Evolutionary conservation across 2,329 filamentous ascomycete genomes (phyloP), one percentile per base, ranked within the genome.

Genomic region (Penicillium hordei): DNA sequence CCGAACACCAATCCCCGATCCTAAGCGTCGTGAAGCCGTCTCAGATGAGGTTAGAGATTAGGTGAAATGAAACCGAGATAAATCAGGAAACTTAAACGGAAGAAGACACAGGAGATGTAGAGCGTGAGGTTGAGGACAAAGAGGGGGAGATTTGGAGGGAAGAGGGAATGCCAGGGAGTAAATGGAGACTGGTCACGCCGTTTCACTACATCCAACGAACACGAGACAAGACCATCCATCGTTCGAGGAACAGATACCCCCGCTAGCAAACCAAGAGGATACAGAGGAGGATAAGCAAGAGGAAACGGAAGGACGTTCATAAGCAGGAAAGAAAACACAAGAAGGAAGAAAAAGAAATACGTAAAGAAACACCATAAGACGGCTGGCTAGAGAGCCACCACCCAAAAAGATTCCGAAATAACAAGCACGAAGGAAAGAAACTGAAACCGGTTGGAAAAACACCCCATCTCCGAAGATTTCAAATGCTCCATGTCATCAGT

Each of bases 381-480:
- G 68, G 64, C 36, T 57, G 57, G 49, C 48, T 44, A 68, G 65
- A 67, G 50, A 63, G 67, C 68, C 55, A 54, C 60, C 60, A 55
- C 55, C 66, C 70, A 66, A 69, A 53, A 71, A 75, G 65, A 74
- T 75, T 76, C 73, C 70, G 74, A 76, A 70, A 76, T 72, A 70
- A 70, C 63, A 69, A 62, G 60, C 52, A 56, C 52, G 34, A 46
- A 59, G 43, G 44, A 68, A 64, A 63, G 63, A 68, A 68, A 64
- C 66, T 70, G 65, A 68, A 68, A 64, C 66, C 70, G 65, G 68
- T 66, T 66, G 68, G 65, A 70, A 68, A 72, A 75, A 72, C 70
- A 73, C 70, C 53, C 71, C 70, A 66, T 70, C 69, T 73, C 71
- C 62, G 70, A 70, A 70, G 65, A 72, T 70, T 66, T 68, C 61